Evolutionary conservation across 495 filamentous ascomycete genomes (phyloP), one percentile per base, ranked within the genome.

Genomic region (Neurospora sp.): DNA sequence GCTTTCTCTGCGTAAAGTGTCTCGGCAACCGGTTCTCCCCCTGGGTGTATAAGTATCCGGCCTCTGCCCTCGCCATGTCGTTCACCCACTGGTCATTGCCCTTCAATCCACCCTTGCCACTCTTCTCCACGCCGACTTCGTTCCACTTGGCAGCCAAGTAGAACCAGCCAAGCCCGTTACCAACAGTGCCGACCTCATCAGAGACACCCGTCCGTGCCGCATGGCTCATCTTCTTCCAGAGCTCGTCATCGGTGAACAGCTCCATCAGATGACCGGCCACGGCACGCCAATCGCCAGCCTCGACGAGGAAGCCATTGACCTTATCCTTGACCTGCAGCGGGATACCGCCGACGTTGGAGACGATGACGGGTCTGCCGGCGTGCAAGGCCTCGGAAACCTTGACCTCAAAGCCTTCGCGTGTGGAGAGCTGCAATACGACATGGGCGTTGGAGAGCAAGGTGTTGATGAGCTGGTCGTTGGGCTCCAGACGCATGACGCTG

Each of bases 371-470:
- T 12, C 91, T 89, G 31, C 93, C 93, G 75, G 94, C 93, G 80
- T 95, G 93, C 9, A 94, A 85, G 37, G 92, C 93, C 80, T 97
- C 93, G 0, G 91, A 94, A 18, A 97, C 93, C 82, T 96, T 97
- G 71, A 96, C 91, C 79, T 97, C 93, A 76, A 97, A 97, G 3
- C 93, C 93, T 79, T 97, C 93, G 22, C 91, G 88, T 2, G 89
- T 94, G 9, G 92, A 94, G 20, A 97, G 87, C 80, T 97, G 93
- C 44, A 95, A 84, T 1, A 89, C 91, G 27, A 94, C 86, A 72
- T 89, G 88, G 3, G 92, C 89, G 68, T 90, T 90, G 44, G 91
- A 89, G 46, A 97, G 83, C n/a, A 97, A 80, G 0, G 91, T 89
- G 77, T 96, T 94, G 76, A 97, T 89, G 16, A 93, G 82, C 79